phyloP scores from a whole-genome alignment of 2,329 filamentous ascomycete genomes.

The Zymoseptoria brevis region DNA sequence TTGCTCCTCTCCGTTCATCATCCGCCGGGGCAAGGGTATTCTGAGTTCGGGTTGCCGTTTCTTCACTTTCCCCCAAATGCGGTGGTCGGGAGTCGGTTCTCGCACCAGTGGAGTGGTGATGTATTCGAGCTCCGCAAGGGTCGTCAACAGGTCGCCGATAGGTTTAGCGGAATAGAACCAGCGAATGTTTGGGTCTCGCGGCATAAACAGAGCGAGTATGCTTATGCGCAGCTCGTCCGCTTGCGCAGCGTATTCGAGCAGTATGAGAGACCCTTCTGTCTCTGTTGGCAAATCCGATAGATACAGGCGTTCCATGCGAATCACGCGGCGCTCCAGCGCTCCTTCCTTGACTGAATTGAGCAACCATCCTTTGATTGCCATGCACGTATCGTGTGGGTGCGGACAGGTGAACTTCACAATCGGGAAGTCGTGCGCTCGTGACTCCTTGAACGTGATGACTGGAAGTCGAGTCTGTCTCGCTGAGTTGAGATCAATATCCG shows the following conservation, averaged over 20 bases:
- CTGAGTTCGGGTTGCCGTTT: background rate
- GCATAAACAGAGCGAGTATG: slow-evolving; percentile 15
- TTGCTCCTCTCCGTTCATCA: background rate
- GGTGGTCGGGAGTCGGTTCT: background rate
- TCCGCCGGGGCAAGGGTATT: background rate
- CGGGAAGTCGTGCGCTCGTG: slow-evolving; percentile 8
- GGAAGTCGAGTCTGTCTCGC: slow-evolving; percentile 5
- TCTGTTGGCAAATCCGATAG: slow-evolving; percentile 8
- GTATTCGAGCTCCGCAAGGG: slow-evolving; percentile 2
- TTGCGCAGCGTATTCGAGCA: slow-evolving; percentile 14
- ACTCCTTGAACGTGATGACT: slow-evolving; percentile 9
- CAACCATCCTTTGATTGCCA: slow-evolving; percentile 14
- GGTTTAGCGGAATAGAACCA: slow-evolving; percentile 17
- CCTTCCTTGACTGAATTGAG: background rate
- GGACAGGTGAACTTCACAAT: slow-evolving; percentile 11
- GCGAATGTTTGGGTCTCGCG: slow-evolving; percentile 13
- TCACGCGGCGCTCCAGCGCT: background rate
- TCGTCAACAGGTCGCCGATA: slow-evolving; percentile 3
- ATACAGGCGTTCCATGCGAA: slow-evolving; percentile 17
- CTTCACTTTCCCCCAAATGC: background rate
- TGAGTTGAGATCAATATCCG: slow-evolving; percentile 16
- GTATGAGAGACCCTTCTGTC: slow-evolving; percentile 8
- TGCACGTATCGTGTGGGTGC: slow-evolving; percentile 8
- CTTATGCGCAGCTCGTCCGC: slow-evolving; percentile 1
- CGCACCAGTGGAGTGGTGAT: background rate